Evolutionary conservation across 441 rosid species (phyloP).

Genomic region (Pelargonium australe): DNA sequence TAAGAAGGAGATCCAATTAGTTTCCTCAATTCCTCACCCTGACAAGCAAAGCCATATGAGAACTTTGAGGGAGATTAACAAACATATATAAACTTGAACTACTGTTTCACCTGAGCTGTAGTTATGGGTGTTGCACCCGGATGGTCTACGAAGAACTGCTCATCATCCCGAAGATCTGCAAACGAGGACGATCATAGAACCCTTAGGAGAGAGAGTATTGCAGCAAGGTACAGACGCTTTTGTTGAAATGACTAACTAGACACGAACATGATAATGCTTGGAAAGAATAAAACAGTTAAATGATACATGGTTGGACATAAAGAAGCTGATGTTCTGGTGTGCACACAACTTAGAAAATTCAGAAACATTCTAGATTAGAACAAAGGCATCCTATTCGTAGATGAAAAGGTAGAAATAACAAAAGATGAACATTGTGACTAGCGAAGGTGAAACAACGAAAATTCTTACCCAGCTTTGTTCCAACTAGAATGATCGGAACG

Average conservation of each 20-base stretch:
- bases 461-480: constrained; percentile 61
- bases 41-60: too few relatives aligned
- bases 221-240: too few relatives aligned
- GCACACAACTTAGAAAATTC: too few relatives aligned
- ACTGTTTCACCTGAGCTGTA: constrained; percentile 46
- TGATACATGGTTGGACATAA: too few relatives aligned
- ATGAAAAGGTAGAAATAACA: neutral
- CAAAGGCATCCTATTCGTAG: neutral
- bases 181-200: neutral
- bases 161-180: constrained; percentile 73
- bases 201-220: too few relatives aligned
- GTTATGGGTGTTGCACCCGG: constrained; percentile 74
- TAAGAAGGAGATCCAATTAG: constrained; percentile 67
- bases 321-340: too few relatives aligned
- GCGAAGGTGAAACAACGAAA: too few relatives aligned
- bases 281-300: too few relatives aligned
- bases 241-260: too few relatives aligned
- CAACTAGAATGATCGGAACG: constrained; percentile 76
- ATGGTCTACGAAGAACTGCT: constrained; percentile 74
- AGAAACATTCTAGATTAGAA: neutral
- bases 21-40: constrained; percentile 86
- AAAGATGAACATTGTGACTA: neutral
- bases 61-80: too few relatives aligned
- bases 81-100: too few relatives aligned
- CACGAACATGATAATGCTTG: too few relatives aligned